These are phyloP conservation scores for Copromyces sp. DNA, from an alignment of 495 filamentous ascomycete species.

Conservation along the genomic window DNA sequence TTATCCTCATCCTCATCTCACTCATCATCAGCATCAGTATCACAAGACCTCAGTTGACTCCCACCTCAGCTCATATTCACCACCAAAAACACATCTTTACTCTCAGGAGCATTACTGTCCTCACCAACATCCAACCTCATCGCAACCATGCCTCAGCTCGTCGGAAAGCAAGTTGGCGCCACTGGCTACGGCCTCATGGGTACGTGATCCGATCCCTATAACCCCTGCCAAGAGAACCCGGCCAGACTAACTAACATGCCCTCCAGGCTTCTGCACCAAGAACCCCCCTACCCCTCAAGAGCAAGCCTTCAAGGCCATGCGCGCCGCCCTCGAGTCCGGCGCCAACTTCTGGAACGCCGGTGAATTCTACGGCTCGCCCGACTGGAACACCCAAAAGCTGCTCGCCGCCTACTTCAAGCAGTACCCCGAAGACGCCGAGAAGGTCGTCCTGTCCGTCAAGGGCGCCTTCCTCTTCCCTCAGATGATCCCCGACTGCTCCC, in stretches of 20 bases:
- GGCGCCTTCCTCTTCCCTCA: slow-evolving; percentile 33
- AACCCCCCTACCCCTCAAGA: not conserved
- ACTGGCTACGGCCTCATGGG: slow-evolving; percentile 48
- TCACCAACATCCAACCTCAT: not conserved
- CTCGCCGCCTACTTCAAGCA: slow-evolving; percentile 54
- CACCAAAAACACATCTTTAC: not conserved
- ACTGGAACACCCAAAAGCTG: slow-evolving; percentile 53
- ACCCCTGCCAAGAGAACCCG: not conserved
- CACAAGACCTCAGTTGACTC: not conserved
- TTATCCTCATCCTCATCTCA: not conserved
- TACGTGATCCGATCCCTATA: not conserved
- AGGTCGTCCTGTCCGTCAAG: slow-evolving; percentile 58
- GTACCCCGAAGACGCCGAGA: slow-evolving; percentile 57
- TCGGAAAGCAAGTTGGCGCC: slow-evolving; percentile 38
- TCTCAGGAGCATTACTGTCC: not conserved
- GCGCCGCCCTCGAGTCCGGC: slow-evolving; percentile 50
- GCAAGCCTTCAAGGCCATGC: slow-evolving; percentile 52
- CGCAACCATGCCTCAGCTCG: slow-evolving; percentile 30
- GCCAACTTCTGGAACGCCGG: slow-evolving; percentile 69
- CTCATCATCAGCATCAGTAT: not conserved
- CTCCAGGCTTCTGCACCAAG: not conserved
- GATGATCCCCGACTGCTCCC: slow-evolving; percentile 41
- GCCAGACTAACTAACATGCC: not conserved
- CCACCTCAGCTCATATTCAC: not conserved
- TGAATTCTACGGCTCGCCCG: slow-evolving; percentile 63